Evolutionary conservation across 352 stramenopile genomes (phyloP).

Genomic region (Globisporangium apiculatum): DNA sequence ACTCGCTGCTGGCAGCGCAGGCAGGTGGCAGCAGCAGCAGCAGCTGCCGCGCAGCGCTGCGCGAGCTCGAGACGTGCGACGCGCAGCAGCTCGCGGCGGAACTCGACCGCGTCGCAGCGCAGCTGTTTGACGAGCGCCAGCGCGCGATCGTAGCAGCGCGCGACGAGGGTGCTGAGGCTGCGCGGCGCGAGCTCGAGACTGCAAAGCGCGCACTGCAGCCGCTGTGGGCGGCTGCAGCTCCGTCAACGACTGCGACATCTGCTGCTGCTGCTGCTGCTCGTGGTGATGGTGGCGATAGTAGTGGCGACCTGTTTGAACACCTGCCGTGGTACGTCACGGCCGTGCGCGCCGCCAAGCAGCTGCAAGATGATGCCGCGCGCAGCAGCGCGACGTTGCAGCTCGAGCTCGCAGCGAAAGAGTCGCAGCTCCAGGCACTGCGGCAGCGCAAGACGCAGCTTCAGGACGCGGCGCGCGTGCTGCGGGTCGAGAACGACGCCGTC

Average conservation of each 20-base stretch:
- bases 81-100: conserved; percentile 28
- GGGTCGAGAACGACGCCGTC: conserved; percentile 67
- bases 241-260: background rate
- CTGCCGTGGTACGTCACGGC: conserved; percentile 55
- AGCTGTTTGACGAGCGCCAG: conserved; percentile 21
- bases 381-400: conserved; percentile 12
- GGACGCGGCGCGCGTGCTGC: conserved; percentile 42
- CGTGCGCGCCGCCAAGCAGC: conserved; percentile 24
- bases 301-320: conserved; percentile 29
- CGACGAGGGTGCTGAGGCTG: conserved; percentile 19
- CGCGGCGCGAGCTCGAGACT: conserved; percentile 38
- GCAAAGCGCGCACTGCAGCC: conserved; percentile 37
- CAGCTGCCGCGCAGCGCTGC: conserved; percentile 2
- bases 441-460: conserved; percentile 30
- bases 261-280: background rate
- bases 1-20: conserved; percentile 15
- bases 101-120: conserved; percentile 17
- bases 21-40: conserved; percentile 2
- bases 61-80: conserved; percentile 15
- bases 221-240: conserved; percentile 6
- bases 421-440: conserved; percentile 20
- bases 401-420: conserved; percentile 19
- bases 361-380: conserved; percentile 23
- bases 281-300: background rate
- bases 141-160: conserved; percentile 22